These are phyloP conservation scores for Pyrenochaeta sp. DNA, from an alignment of 2,329 filamentous ascomycete genomes.

Conservation along the genomic window DNA sequence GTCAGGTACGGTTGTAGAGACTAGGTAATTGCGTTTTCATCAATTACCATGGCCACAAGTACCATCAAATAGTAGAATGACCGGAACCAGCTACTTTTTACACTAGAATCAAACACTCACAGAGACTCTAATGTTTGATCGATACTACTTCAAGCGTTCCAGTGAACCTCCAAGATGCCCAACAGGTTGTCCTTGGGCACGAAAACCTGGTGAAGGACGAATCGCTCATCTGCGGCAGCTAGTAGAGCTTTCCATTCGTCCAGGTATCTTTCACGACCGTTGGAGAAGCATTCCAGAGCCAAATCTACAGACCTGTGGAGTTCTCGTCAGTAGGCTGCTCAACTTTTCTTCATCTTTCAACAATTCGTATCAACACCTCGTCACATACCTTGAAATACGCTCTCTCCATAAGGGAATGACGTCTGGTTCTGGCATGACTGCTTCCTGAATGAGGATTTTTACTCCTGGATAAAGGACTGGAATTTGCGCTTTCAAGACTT, in stretches of 20 bases:
- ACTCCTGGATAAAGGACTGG: constrained; percentile 16
- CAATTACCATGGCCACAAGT: no score
- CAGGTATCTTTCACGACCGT: constrained; percentile 20
- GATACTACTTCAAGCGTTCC: constrained; percentile 12
- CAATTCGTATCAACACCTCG: neutral
- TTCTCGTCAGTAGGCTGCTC: neutral
- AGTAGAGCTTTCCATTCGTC: constrained; percentile 23
- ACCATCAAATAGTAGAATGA: no score
- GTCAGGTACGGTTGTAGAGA: no score
- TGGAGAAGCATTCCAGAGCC: constrained; percentile 13
- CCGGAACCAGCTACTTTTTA: neutral
- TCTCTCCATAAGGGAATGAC: constrained; percentile 16
- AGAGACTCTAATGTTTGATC: neutral
- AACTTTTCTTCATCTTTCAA: neutral
- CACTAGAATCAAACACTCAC: neutral
- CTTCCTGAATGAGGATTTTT: constrained; percentile 21
- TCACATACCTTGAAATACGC: constrained; percentile 13
- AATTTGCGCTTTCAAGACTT: constrained; percentile 17
- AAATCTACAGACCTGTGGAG: constrained; percentile 18
- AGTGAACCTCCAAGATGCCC: constrained; percentile 17
- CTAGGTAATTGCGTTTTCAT: no score
- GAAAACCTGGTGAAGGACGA: constrained; percentile 16
- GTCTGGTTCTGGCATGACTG: constrained; percentile 16
- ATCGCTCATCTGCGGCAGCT: constrained; percentile 18
- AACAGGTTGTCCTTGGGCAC: constrained; percentile 15